Conservation (phyloP, 2,329 filamentous ascomycete genomes). For the Colletotrichum eremochloae region DNA sequence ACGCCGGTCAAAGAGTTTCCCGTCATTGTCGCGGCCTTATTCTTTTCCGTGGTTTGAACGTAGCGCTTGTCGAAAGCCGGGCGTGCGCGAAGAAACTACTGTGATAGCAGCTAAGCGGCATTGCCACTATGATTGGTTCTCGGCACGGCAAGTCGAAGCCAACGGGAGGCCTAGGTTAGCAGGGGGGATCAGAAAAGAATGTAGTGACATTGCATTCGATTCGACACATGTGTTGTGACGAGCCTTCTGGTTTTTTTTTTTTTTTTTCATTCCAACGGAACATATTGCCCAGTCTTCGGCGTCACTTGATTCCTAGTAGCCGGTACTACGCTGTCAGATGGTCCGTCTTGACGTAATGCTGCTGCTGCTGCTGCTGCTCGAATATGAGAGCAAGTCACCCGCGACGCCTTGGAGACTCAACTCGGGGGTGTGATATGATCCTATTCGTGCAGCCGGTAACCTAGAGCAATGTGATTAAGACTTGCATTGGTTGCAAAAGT, state of each 20-base stretch:
- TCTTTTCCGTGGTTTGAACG: conserved; percentile 10
- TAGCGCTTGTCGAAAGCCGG: conserved; percentile 40
- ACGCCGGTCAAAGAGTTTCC: conserved; percentile 29
- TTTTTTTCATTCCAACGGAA: background rate
- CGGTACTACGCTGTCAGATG: conserved; percentile 12
- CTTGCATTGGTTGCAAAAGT: conserved; percentile 33
- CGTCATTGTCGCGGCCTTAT: conserved; percentile 12
- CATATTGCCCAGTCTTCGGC: conserved; percentile 25
- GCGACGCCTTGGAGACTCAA: background rate
- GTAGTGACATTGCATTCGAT: conserved; percentile 27
- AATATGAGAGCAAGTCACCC: conserved; percentile 1
- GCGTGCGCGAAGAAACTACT: conserved; percentile 29
- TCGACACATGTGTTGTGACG: conserved; percentile 39
- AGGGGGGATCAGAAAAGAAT: conserved; percentile 20
- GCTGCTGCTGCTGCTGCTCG: conserved; percentile 14
- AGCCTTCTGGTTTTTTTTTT: background rate
- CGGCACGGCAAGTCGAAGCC: conserved; percentile 17
- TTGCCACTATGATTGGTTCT: conserved; percentile 35
- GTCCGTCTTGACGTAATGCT: conserved; percentile 21
- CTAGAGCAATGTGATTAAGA: conserved; percentile 28
- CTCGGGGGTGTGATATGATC: background rate
- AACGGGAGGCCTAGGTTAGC: conserved; percentile 29
- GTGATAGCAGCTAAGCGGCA: conserved; percentile 30
- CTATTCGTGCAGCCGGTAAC: conserved; percentile 18
- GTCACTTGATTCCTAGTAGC: conserved; percentile 20